phyloP scores from a whole-genome alignment of 2,329 filamentous ascomycete species.

The Clarireedia monteithiana region DNA sequence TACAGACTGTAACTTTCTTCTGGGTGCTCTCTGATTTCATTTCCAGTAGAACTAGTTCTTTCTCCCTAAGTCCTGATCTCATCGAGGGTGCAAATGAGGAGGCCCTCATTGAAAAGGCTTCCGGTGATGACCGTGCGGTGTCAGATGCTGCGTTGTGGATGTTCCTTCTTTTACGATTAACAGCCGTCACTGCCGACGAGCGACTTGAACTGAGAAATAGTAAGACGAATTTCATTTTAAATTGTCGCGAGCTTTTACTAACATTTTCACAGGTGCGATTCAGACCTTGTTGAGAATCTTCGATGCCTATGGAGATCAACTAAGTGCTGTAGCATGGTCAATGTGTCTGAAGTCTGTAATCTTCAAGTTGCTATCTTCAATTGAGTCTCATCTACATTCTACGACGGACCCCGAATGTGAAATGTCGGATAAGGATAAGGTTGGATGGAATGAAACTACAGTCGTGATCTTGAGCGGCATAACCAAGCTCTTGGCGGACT shows the following conservation, averaged over 20 bases:
- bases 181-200: constrained; percentile 62
- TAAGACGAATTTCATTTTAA: constrained; percentile 22
- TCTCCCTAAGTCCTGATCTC: constrained; percentile 50
- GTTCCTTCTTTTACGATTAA: constrained; percentile 63
- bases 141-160: constrained; percentile 73
- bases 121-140: constrained; percentile 48
- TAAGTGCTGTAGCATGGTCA: constrained; percentile 73
- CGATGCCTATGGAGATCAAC: constrained; percentile 77
- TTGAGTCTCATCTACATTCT: constrained; percentile 48
- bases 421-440: constrained; percentile 34
- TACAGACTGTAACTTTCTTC: constrained; percentile 81
- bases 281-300: constrained; percentile 89
- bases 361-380: constrained; percentile 66
- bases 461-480: constrained; percentile 67
- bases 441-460: constrained; percentile 67
- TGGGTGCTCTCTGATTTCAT: constrained; percentile 93
- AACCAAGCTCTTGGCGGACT: constrained; percentile 65
- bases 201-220: constrained; percentile 73
- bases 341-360: constrained; percentile 75
- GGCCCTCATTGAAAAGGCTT: constrained; percentile 49
- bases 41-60: constrained; percentile 48
- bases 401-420: constrained; percentile 30
- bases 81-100: constrained; percentile 49
- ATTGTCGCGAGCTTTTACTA: constrained; percentile 21
- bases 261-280: constrained; percentile 53